Percentiles rank a stretch among this genome's conserved stretches.
phyloP scores from a whole-genome alignment of 768 basidiomycete genomes.

The Auricularia auricula-judae region DNA sequence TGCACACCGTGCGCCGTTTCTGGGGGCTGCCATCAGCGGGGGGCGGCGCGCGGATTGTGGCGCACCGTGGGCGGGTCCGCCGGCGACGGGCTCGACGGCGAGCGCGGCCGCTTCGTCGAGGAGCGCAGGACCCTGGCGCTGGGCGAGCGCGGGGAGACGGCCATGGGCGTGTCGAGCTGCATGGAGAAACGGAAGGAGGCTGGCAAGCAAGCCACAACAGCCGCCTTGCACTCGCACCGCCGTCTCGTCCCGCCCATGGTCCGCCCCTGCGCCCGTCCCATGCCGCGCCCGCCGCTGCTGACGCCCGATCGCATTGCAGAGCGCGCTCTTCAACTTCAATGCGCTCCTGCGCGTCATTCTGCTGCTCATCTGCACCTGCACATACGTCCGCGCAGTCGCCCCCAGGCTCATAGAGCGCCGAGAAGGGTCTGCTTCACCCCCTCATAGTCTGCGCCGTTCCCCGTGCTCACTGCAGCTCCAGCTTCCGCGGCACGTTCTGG shows the following conservation, averaged over 20 bases:
- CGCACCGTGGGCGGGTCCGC: background rate
- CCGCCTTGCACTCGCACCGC: background rate
- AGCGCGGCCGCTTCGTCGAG: background rate
- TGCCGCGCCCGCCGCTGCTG: background rate
- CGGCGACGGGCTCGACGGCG: background rate
- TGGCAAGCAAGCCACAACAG: background rate
- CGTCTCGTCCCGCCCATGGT: background rate
- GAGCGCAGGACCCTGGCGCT: background rate
- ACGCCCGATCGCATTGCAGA: constrained; percentile 29
- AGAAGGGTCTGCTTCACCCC: constrained; percentile 44
- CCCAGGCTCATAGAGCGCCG: constrained; percentile 87
- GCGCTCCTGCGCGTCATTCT: constrained; percentile 89
- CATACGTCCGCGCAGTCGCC: constrained; percentile 83
- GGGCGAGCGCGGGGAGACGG: background rate
- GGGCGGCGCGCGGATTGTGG: background rate
- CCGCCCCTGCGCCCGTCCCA: background rate
- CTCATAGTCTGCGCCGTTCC: background rate
- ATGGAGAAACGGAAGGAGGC: background rate
- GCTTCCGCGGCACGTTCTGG: constrained; percentile 87
- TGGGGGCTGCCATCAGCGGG: background rate
- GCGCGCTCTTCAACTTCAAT: constrained; percentile 97
- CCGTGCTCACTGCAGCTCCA: constrained; percentile 20
- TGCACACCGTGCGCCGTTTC: background rate
- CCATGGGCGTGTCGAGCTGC: background rate
- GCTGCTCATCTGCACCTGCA: constrained; percentile 92